Base-by-base conservation (phyloP, 2,329 filamentous ascomycete genomes). In the Aspergillus hortae region DNA sequence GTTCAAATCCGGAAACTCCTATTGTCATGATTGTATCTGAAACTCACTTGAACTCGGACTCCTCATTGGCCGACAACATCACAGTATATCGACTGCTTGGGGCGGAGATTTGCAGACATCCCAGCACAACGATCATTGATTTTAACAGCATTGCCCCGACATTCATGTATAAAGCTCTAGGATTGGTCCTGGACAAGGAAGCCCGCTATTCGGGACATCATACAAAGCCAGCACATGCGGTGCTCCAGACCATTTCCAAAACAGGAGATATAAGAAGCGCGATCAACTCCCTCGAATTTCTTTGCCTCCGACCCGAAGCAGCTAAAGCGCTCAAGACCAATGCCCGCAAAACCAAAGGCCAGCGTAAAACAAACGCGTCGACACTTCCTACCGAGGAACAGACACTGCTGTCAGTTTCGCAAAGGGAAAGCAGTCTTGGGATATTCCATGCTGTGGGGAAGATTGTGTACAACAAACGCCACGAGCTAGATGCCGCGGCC, bases 401-500 rank as follows among this genome's bases (percentile, higher is more conserved):
- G 56, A 92, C 85, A 4, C 72, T 97, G 9, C 84, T 90, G 64
- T 76, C 94, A 53, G 83, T 97, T 19, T 90, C 89, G 1, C 90
- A 92, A 64, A 83, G 94, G 51, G 94, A 97, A 73, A 87, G 89
- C 14, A 96, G 87, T 56, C 77, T 99, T 2, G 94, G 92, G 1
- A 90, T 99, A 46, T 99, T 99, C 65, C 94, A 99, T 68, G 91
- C 94, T 0, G 89, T 97, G 11, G 94, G 92, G 3, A 96, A 94
- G 67, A 89, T 99, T 2, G 86, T 97, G 1, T 95, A 97, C 75
- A 99, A 99, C 75, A 99, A 96, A 68, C 83, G 94, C 43, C 81
- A 88, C 19, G 84, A 87, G 50, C 25, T 67, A 55, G 43, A 69
- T 72, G 59, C 66, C 38, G 52, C 65, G 36, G 54, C 66, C 42